Conservation (phyloP, 768 basidiomycete genomes). For the Daedalea quercina region DNA sequence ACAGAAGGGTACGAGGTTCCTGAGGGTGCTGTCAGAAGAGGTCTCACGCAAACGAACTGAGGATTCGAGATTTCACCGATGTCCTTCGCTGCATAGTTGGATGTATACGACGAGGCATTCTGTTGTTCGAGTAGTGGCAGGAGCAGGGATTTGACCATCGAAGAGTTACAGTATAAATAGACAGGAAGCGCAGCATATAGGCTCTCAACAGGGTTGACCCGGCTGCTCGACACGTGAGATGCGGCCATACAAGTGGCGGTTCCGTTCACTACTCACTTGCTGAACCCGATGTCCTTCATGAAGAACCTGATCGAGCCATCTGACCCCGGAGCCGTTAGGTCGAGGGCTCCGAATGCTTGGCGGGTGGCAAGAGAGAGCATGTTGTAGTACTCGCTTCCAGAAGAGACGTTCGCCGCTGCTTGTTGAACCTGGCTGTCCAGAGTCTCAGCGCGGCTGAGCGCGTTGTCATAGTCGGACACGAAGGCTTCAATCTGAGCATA, state of each 20-base stretch:
- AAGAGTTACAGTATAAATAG: conserved; percentile 24
- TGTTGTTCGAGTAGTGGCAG: conserved; percentile 22
- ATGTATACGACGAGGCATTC: conserved; percentile 7
- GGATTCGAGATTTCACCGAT: conserved; percentile 11
- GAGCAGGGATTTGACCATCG: conserved; percentile 19
- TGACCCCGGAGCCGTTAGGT: conserved; percentile 19
- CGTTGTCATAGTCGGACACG: conserved; percentile 13
- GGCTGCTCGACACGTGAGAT: conserved; percentile 3
- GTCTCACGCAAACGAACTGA: background rate
- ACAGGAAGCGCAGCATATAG: conserved; percentile 24
- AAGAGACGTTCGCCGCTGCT: conserved; percentile 14
- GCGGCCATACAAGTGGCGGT: no score
- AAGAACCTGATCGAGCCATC: conserved; percentile 12
- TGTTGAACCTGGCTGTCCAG: conserved; percentile 17
- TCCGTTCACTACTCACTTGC: background rate
- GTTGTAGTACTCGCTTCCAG: conserved; percentile 11
- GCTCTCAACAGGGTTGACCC: conserved; percentile 26
- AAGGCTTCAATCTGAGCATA: conserved; percentile 16
- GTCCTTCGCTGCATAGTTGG: conserved; percentile 20
- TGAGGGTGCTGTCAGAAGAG: background rate
- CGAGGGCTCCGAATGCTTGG: conserved; percentile 18
- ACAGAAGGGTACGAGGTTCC: background rate
- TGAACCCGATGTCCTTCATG: conserved; percentile 3
- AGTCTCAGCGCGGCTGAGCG: conserved; percentile 9
- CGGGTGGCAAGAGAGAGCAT: conserved; percentile 20